These are phyloP conservation scores for Flaveria bidentis DNA, from an alignment of 129 eudicot species.

Conservation along the genomic window DNA sequence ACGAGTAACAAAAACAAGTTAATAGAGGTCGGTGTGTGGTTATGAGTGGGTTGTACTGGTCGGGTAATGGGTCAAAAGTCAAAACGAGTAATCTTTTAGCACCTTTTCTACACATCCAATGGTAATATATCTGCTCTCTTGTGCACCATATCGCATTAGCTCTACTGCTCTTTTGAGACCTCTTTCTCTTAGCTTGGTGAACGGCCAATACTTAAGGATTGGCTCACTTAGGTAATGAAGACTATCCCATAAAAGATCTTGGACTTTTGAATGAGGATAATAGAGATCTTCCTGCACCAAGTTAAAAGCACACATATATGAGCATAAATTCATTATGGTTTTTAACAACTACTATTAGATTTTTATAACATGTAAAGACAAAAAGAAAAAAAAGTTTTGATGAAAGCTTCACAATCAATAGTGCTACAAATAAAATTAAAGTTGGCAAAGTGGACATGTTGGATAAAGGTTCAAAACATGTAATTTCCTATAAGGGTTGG, in stretches of 20 bases:
- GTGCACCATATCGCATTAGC: constrained; percentile 62
- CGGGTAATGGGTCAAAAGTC: neutral
- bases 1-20: constrained; percentile 4
- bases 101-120: constrained; percentile 74
- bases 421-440: neutral
- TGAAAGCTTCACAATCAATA: neutral
- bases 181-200: constrained; percentile 59
- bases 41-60: neutral
- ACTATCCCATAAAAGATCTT: constrained; percentile 68
- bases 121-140: constrained; percentile 64
- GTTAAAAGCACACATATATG: neutral
- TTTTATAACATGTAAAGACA: neutral
- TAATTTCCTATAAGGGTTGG: neutral
- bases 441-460: neutral
- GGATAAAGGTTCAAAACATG: neutral
- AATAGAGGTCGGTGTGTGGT: neutral
- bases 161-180: constrained; percentile 56
- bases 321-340: neutral
- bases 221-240: constrained; percentile 67
- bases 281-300: constrained; percentile 61
- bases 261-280: constrained; percentile 57
- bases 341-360: neutral
- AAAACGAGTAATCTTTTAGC: neutral
- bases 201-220: constrained; percentile 60
- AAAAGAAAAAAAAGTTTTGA: neutral